phyloP scores from a whole-genome alignment of 805 yeast genomes.

The Sugiyamaella americana region DNA sequence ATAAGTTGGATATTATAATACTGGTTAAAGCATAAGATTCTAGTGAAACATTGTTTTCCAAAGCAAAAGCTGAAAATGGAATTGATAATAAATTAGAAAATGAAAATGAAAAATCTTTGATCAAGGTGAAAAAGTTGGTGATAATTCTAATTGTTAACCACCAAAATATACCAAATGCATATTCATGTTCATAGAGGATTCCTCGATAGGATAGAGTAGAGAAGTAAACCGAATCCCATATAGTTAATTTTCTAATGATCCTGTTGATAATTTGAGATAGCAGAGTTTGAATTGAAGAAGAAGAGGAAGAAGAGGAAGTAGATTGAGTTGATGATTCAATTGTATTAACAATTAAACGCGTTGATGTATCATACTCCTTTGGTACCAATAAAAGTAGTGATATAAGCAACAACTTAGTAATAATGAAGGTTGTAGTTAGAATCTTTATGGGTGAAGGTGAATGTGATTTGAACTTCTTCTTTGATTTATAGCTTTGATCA shows the following conservation, averaged over 20 bases:
- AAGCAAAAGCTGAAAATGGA: neutral
- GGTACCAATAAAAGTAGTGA: constrained; percentile 37
- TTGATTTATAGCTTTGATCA: no score
- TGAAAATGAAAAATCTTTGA: neutral
- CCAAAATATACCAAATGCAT: constrained; percentile 83
- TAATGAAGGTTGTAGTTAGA: constrained; percentile 10
- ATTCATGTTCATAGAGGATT: constrained; percentile 72
- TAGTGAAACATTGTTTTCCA: constrained; percentile 28
- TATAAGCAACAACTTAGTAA: constrained; percentile 29
- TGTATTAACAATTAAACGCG: constrained; percentile 35
- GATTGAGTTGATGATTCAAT: neutral
- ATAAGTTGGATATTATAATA: constrained; percentile 43
- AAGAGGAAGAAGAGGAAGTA: neutral
- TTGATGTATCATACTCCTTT: constrained; percentile 45
- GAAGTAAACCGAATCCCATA: constrained; percentile 87
- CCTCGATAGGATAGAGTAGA: constrained; percentile 48
- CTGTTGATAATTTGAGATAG: no score
- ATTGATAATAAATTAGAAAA: constrained; percentile 12
- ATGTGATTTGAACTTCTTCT: no score
- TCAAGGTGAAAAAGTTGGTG: constrained; percentile 1
- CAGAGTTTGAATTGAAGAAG: no score
- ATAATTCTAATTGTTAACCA: constrained; percentile 40
- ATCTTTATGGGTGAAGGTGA: neutral
- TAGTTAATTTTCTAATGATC: constrained; percentile 38
- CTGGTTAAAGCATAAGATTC: constrained; percentile 39